phyloP scores from a whole-genome alignment of 1,284 basidiomycete genomes.

The Thelephora terrestris region DNA sequence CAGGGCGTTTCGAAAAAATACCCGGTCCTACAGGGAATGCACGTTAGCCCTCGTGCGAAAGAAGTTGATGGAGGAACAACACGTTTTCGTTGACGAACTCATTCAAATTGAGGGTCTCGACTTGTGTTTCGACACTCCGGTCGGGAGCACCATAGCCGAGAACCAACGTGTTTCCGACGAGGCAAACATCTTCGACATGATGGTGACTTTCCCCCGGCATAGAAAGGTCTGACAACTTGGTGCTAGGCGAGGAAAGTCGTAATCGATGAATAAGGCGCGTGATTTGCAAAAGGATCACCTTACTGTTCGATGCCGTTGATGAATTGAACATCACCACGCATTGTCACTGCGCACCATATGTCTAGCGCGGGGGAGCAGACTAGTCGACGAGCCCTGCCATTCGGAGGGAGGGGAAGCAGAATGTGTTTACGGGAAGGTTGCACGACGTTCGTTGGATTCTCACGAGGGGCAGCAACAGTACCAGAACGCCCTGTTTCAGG shows the following conservation, averaged over 20 bases:
- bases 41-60: conserved; percentile 16
- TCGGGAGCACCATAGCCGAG: conserved; percentile 31
- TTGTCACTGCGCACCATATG: conserved; percentile 33
- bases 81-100: conserved; percentile 7
- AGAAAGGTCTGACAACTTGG: conserved; percentile 30
- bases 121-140: conserved; percentile 28
- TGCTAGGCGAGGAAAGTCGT: conserved; percentile 15
- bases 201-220: conserved; percentile 30
- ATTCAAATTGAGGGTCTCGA: conserved; percentile 20
- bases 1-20: too few relatives aligned
- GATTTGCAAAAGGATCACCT: conserved; percentile 8
- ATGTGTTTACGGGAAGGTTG: not conserved
- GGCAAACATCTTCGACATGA: conserved; percentile 29
- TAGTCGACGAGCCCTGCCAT: conserved; percentile 33
- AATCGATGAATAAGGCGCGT: conserved; percentile 7
- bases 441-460: conserved; percentile 15
- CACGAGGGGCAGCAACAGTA: not conserved
- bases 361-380: conserved; percentile 25
- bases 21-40: conserved; percentile 12
- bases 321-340: conserved; percentile 42
- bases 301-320: conserved; percentile 28
- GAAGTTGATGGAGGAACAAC: conserved; percentile 20
- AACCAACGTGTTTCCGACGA: conserved; percentile 29
- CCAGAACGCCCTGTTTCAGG: not conserved
- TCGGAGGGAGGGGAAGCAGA: conserved; percentile 27